Percentiles rank a stretch among this genome's conserved stretches.
phyloP scores from a whole-genome alignment of 371 early-diverging fungal species.

The Caulochytrium protostelioides region DNA sequence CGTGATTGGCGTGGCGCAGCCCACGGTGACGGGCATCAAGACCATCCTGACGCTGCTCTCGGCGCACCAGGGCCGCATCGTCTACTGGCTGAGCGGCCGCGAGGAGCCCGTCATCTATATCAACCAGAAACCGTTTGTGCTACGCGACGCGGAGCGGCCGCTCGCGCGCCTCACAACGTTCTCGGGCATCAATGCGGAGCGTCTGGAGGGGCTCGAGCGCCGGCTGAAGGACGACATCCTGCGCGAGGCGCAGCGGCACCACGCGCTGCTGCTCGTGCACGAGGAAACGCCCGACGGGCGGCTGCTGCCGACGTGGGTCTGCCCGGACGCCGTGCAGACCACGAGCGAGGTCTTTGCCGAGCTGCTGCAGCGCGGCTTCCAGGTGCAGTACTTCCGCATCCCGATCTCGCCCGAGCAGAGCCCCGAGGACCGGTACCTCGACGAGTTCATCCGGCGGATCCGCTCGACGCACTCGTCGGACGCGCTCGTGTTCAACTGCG shows the following conservation, averaged over 20 bases:
- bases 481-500: conserved; percentile 47
- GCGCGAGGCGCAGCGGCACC: conserved; percentile 26
- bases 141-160: conserved; percentile 37
- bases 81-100: conserved; percentile 40
- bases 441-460: conserved; percentile 39
- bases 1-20: conserved; percentile 47
- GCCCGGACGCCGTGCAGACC: conserved; percentile 37
- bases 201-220: conserved; percentile 46
- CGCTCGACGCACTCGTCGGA: conserved; percentile 21
- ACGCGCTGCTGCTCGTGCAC: conserved; percentile 41
- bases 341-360: conserved; percentile 35
- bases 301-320: conserved; percentile 40
- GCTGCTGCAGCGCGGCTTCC: conserved; percentile 21
- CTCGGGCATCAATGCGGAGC: conserved; percentile 36
- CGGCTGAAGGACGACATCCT: conserved; percentile 42
- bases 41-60: conserved; percentile 36
- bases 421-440: conserved; percentile 43
- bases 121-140: conserved; percentile 42
- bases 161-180: conserved; percentile 41
- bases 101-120: conserved; percentile 44
- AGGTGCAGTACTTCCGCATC: conserved; percentile 33
- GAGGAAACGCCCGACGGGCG: conserved; percentile 38
- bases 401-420: conserved; percentile 44
- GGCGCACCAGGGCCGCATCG: not conserved
- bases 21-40: conserved; percentile 37